Conservation (phyloP, 345 rosid genomes). For the Moricandia moricandioides region DNA sequence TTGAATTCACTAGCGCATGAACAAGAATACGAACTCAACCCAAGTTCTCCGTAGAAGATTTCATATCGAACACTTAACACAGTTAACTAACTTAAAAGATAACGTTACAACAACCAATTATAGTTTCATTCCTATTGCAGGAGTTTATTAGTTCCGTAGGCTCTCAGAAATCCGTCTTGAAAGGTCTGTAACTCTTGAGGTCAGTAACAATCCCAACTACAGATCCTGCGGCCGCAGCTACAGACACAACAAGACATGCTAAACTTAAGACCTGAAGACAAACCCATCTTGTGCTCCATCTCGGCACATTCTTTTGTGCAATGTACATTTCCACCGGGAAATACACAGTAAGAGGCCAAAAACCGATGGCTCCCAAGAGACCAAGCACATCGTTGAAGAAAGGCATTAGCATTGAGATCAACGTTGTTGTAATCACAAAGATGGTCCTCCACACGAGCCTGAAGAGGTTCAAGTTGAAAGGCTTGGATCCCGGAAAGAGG, state of each 20-base stretch:
- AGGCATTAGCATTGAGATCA: background rate
- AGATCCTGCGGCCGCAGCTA: background rate
- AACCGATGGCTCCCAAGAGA: background rate
- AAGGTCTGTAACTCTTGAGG: background rate
- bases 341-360: background rate
- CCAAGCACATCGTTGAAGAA: background rate
- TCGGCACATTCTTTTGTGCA: background rate
- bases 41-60: background rate
- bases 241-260: background rate
- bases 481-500: background rate
- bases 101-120: background rate
- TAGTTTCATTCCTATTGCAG: background rate
- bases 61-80: conserved; percentile 3
- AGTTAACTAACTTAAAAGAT: background rate
- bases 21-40: background rate
- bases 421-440: background rate
- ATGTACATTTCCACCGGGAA: background rate
- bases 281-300: background rate
- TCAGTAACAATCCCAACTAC: background rate
- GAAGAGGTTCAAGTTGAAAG: background rate
- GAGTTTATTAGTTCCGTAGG: background rate
- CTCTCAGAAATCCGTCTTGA: background rate
- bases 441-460: background rate
- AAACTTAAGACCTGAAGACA: background rate
- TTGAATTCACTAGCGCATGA: background rate